Conservation (phyloP, 345 rosid species). For the Euphorbia lathyris region DNA sequence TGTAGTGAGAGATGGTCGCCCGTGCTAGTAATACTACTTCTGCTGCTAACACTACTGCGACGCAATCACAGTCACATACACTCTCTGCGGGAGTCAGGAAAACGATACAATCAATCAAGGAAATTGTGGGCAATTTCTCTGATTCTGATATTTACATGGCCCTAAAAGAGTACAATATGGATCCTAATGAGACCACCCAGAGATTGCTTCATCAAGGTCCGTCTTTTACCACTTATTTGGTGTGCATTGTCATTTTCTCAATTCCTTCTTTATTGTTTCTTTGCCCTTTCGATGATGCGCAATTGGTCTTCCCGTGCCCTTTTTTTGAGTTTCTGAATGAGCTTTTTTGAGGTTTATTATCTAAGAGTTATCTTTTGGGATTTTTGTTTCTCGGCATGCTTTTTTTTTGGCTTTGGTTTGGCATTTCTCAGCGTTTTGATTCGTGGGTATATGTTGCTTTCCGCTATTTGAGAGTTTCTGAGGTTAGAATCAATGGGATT, state of each 20-base stretch:
- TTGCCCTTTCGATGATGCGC: background rate
- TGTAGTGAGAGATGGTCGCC: slow-evolving; percentile 41
- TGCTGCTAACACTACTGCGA: background rate
- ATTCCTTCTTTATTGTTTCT: background rate
- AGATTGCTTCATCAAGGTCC: slow-evolving; percentile 77
- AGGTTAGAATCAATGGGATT: no score
- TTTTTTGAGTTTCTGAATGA: background rate
- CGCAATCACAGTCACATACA: slow-evolving; percentile 27
- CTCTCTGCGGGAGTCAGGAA: slow-evolving; percentile 49
- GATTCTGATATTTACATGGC: slow-evolving; percentile 65
- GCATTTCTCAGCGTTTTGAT: background rate
- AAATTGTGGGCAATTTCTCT: slow-evolving; percentile 71
- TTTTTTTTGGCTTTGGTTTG: no score
- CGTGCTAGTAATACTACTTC: slow-evolving; percentile 14
- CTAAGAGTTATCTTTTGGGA: no score
- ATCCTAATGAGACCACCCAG: slow-evolving; percentile 74
- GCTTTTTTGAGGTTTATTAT: no score
- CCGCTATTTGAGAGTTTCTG: background rate
- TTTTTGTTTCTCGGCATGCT: no score
- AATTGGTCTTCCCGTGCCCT: no score
- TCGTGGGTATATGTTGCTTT: slow-evolving; percentile 1
- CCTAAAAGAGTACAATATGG: slow-evolving; percentile 74
- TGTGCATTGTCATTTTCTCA: background rate
- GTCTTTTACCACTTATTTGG: background rate
- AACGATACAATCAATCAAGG: slow-evolving; percentile 67